A percentile compares a stretch with the other conserved stretches of the same genome.
Conservation (phyloP, 495 filamentous ascomycete species). For the Tuber aestivum region DNA sequence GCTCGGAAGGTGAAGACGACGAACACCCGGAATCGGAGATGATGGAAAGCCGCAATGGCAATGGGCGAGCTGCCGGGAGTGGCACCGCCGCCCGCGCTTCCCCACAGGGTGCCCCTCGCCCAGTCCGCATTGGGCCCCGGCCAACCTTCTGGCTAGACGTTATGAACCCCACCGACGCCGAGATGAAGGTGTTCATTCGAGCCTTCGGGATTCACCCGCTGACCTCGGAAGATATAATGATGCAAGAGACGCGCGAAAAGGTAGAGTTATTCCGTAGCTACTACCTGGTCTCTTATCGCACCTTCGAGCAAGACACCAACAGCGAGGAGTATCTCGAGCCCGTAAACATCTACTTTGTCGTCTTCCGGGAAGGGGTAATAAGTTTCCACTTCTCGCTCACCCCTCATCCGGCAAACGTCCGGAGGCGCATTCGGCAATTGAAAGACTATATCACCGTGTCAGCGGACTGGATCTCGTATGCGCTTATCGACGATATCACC, state of each 20-base stretch:
- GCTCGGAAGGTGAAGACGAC: slow-evolving; percentile 56
- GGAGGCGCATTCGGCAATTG: slow-evolving; percentile 83
- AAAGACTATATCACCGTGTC: slow-evolving; percentile 89
- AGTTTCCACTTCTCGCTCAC: slow-evolving; percentile 80
- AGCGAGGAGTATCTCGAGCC: slow-evolving; percentile 77
- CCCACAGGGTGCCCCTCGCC: slow-evolving; percentile 26
- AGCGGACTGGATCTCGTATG: slow-evolving; percentile 98
- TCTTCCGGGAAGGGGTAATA: slow-evolving; percentile 90
- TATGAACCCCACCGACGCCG: slow-evolving; percentile 80
- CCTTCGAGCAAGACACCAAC: slow-evolving; percentile 74
- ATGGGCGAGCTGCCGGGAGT: slow-evolving; percentile 26
- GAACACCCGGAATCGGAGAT: slow-evolving; percentile 36
- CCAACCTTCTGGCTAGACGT: slow-evolving; percentile 75
- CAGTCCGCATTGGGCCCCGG: slow-evolving; percentile 27
- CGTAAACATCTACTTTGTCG: slow-evolving; percentile 91
- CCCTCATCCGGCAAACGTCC: slow-evolving; percentile 76
- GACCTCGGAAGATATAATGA: slow-evolving; percentile 89
- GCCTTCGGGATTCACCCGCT: slow-evolving; percentile 91
- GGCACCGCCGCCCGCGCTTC: slow-evolving; percentile 18
- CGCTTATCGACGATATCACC: slow-evolving; percentile 97
- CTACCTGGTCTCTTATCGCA: slow-evolving; percentile 96
- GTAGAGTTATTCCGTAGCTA: slow-evolving; percentile 96
- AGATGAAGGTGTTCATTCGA: slow-evolving; percentile 77
- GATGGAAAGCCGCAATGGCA: slow-evolving; percentile 32
- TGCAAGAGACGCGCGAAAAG: slow-evolving; percentile 92